phyloP scores from a whole-genome alignment of 2,329 filamentous ascomycete genomes.

The Aureobasidium sp. region DNA sequence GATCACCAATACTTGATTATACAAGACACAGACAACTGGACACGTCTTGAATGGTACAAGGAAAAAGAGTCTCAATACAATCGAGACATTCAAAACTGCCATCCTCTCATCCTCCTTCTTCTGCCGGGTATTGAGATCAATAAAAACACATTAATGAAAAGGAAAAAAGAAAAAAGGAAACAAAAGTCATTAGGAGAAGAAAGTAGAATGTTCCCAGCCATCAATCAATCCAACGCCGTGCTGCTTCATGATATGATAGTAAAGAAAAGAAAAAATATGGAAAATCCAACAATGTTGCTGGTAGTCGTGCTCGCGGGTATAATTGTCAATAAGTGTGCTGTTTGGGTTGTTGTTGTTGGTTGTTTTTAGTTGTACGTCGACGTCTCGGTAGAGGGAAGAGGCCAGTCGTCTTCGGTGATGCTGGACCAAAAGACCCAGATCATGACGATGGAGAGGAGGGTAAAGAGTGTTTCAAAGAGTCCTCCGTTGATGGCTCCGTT shows the following conservation, averaged over 20 bases:
- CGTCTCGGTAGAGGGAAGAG: constrained; percentile 40
- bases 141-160: constrained; percentile 4
- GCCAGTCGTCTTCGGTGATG: constrained; percentile 99
- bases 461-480: constrained; percentile 89
- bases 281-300: background rate
- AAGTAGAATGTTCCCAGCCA: background rate
- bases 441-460: constrained; percentile 68
- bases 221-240: constrained; percentile 11
- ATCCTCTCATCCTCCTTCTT: constrained; percentile 2
- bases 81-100: background rate
- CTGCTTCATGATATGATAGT: constrained; percentile 7
- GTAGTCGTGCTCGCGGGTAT: background rate
- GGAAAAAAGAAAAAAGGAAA: background rate
- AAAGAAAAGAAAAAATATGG: background rate
- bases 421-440: constrained; percentile 98
- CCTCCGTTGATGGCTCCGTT: constrained; percentile 83
- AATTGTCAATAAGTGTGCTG: background rate
- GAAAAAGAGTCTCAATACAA: background rate
- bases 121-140: constrained; percentile 6
- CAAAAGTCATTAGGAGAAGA: constrained; percentile 3
- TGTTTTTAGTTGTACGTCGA: background rate
- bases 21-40: background rate
- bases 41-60: background rate
- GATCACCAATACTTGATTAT: background rate
- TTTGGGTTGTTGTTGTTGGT: background rate